Evolutionary conservation across 148 eudicot genomes (phyloP), one percentile per base, ranked within the genome.

Genomic region (Chenopodium quinoa): DNA sequence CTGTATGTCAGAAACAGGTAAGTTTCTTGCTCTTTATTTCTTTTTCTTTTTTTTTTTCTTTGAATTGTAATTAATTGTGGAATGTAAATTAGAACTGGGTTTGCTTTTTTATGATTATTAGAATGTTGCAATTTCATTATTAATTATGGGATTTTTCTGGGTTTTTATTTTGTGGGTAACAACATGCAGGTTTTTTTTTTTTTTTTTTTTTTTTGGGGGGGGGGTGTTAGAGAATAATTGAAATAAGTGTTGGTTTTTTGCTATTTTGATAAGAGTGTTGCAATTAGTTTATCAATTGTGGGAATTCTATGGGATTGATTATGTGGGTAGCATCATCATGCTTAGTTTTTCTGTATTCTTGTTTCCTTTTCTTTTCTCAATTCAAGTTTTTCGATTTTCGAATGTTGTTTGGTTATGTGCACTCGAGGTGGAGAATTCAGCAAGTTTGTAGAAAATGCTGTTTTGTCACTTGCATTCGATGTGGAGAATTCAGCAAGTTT

Each of bases 1-100:
- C 85, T 62, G 11, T 77, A 10, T 84, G 65, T 46, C 80, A 76
- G 8, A 84, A 84, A 19, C 86, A 84, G 86, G 86, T 84, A 11
- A 10, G 9, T 75, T 31, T 34, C 0, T 19, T 16, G 22, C 7
- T 20, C 2, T 27, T 7, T 23, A 7, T 40, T 46, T 50, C 10
- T 27, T 27, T 27, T 23, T 23, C 25, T 23, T 27, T 27, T 27
- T 27, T 27, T 27, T 27, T 27, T 27, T 27, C 27, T 27, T 80
- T 22, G 6, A 1, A 2, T 47, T 73, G 0, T 8, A 4, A 2
- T 40, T 16, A 2, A 7, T 20, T 73, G 56, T 10, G 10, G 13
- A 52, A 52, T 9, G 16, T 52, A 52, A 52, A 52, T 52, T 52
- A 9, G 10, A 52, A 14, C 12, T 52, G 16, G 56, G 56, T 52